Evolutionary conservation across 108 stramenopile genomes (phyloP).

Genomic region (Cyclostephanos invisitatus): DNA sequence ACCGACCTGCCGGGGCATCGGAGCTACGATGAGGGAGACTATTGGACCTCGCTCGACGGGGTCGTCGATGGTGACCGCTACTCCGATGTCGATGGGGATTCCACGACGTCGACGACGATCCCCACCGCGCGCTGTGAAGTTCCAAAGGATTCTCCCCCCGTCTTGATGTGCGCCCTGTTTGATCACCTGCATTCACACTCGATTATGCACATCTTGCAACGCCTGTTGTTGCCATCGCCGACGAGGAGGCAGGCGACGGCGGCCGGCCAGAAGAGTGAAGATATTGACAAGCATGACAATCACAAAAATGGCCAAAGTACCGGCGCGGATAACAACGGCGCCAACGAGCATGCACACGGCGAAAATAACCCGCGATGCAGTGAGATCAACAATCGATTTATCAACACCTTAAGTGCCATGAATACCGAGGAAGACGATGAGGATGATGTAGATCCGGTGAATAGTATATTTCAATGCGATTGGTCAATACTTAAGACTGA

Average conservation of each 20-base stretch:
- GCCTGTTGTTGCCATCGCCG: conserved; percentile 82
- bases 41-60: background rate
- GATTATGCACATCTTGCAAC: conserved; percentile 93
- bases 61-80: background rate
- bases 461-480: conserved; percentile 60
- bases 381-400: background rate
- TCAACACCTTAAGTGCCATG: background rate
- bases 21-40: background rate
- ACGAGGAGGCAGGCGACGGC: conserved; percentile 34
- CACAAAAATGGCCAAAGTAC: conserved; percentile 4
- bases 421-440: conserved; percentile 38
- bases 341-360: conserved; percentile 14
- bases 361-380: conserved; percentile 26
- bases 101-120: background rate
- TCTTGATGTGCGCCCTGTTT: conserved; percentile 83
- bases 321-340: conserved; percentile 6
- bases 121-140: background rate
- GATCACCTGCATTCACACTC: conserved; percentile 90
- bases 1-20: background rate
- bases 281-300: background rate
- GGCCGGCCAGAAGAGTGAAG: conserved; percentile 11
- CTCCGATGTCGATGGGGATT: background rate
- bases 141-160: conserved; percentile 25
- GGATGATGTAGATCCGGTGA: conserved; percentile 52
- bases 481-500: conserved; percentile 55